Percentiles rank a stretch among this genome's conserved stretches.
These are phyloP conservation scores for Vaccinium macrocarpon DNA, from an alignment of 148 eudicot genomes.

Conservation along the genomic window DNA sequence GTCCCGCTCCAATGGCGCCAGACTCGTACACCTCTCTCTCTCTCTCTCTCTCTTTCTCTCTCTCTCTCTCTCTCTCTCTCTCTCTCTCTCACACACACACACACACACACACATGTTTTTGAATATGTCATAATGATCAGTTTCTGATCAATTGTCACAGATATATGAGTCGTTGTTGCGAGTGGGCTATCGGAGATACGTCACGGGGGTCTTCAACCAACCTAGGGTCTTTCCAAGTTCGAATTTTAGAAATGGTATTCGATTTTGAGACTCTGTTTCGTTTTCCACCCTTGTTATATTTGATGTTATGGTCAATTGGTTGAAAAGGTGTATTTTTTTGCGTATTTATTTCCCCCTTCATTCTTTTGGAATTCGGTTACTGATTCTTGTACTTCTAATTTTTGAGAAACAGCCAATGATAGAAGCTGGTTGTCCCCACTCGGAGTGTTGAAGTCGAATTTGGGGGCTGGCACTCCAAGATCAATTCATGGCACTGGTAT, in stretches of 20 bases:
- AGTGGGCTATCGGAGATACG: slow-evolving; percentile 34
- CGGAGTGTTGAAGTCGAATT: slow-evolving; percentile 31
- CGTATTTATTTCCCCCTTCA: neutral
- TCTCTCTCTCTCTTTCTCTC: neutral
- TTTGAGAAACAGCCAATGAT: slow-evolving; percentile 20
- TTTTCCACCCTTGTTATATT: neutral
- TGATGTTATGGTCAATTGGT: neutral
- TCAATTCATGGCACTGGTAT: slow-evolving; percentile 79
- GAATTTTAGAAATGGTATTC: slow-evolving; percentile 34
- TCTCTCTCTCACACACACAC: neutral
- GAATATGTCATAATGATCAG: neutral
- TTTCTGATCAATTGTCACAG: slow-evolving; percentile 28
- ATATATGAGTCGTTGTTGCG: slow-evolving; percentile 28
- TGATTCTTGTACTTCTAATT: slow-evolving; percentile 14
- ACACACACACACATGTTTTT: neutral
- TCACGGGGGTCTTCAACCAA: slow-evolving; percentile 29
- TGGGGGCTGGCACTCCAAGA: slow-evolving; percentile 41
- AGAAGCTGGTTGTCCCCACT: slow-evolving; percentile 31
- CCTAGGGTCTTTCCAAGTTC: slow-evolving; percentile 23
- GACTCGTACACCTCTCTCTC: slow-evolving; percentile 18
- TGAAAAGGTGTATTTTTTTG: neutral
- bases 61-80: neutral
- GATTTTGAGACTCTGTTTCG: neutral
- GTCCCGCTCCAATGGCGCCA: slow-evolving; percentile 36
- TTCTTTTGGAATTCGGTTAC: neutral